Percentiles rank a stretch among this genome's conserved stretches.
These are phyloP conservation scores for Barbarea vulgaris DNA, from an alignment of 345 rosid species.

Conservation along the genomic window DNA sequence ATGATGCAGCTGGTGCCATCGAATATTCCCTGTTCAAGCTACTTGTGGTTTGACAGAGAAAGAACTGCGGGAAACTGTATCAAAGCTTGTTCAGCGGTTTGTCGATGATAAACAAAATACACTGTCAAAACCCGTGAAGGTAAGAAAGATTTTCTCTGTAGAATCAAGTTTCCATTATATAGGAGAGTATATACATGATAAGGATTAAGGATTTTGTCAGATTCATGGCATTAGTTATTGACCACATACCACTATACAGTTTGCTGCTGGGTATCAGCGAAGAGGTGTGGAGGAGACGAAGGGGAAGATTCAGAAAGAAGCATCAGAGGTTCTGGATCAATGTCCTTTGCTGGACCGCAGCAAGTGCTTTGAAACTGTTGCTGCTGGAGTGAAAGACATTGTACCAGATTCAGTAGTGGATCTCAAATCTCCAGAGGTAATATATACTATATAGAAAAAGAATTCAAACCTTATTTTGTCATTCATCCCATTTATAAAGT, in stretches of 20 bases:
- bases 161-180: background rate
- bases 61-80: slow-evolving; percentile 64
- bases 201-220: background rate
- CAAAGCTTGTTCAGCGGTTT: slow-evolving; percentile 69
- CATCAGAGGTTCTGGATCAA: slow-evolving; percentile 42
- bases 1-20: slow-evolving; percentile 90
- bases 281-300: slow-evolving; percentile 77
- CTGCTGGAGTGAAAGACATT: slow-evolving; percentile 78
- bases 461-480: background rate
- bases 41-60: slow-evolving; percentile 79
- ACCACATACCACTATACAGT: slow-evolving; percentile 44
- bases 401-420: slow-evolving; percentile 80
- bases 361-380: slow-evolving; percentile 79
- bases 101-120: slow-evolving; percentile 54
- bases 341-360: slow-evolving; percentile 65
- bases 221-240: background rate
- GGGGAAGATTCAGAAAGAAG: slow-evolving; percentile 47
- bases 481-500: background rate
- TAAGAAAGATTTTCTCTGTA: slow-evolving; percentile 26
- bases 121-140: slow-evolving; percentile 64
- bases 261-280: slow-evolving; percentile 88
- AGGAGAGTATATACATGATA: background rate
- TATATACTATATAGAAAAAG: background rate
- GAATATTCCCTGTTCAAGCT: slow-evolving; percentile 88
- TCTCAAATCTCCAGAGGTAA: slow-evolving; percentile 87